These are phyloP conservation scores for Coffea eugenioides DNA, from an alignment of 257 asterid species.

Conservation along the genomic window DNA sequence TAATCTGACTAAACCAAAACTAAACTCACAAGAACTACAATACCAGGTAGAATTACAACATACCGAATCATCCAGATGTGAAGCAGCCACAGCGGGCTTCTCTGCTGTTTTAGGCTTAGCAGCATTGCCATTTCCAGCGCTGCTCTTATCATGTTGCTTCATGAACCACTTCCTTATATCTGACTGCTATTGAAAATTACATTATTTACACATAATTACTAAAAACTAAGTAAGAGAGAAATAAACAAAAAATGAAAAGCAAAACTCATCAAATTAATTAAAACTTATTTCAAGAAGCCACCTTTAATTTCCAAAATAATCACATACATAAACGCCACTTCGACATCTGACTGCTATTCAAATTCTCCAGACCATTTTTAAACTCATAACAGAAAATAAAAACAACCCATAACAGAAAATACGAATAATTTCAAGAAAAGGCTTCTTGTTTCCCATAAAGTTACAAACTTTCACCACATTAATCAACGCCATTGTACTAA, in stretches of 20 bases:
- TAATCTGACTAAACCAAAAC: background rate
- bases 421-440: background rate
- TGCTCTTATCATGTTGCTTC: slow-evolving; percentile 60
- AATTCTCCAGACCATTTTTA: too few species aligned
- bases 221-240: background rate
- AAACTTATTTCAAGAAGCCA: background rate
- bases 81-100: slow-evolving; percentile 44
- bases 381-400: background rate
- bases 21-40: background rate
- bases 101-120: slow-evolving; percentile 49
- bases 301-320: background rate
- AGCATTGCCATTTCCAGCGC: slow-evolving; percentile 50
- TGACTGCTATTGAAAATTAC: slow-evolving; percentile 41
- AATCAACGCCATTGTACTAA: background rate
- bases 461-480: background rate
- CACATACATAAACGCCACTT: too few species aligned
- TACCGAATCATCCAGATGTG: slow-evolving; percentile 48
- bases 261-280: background rate
- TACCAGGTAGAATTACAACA: background rate
- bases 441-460: too few species aligned
- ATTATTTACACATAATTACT: background rate
- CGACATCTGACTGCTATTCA: background rate
- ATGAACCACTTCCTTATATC: slow-evolving; percentile 95
- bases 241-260: background rate
- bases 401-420: background rate